Evolutionary conservation across 2,329 filamentous ascomycete genomes (phyloP).

Genomic region (Sporothrix dimorphospora): DNA sequence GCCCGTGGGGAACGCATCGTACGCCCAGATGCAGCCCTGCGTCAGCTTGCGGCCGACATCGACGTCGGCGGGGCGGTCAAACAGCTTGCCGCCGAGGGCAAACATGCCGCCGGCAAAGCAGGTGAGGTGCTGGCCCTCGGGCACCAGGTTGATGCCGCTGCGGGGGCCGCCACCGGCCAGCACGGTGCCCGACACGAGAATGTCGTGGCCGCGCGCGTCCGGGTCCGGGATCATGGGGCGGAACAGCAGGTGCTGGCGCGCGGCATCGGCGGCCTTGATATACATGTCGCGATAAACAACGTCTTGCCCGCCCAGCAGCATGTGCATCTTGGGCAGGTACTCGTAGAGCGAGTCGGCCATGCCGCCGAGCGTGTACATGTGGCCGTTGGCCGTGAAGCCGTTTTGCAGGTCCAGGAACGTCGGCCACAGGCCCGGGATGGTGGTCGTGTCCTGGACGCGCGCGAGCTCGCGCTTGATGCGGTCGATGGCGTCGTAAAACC

Average conservation of each 20-base stretch:
- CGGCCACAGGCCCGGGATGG: slow-evolving; percentile 78
- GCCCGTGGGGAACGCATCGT: slow-evolving; percentile 56
- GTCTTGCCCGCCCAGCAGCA: slow-evolving; percentile 66
- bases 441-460: slow-evolving; percentile 67
- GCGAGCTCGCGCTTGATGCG: slow-evolving; percentile 73
- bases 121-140: slow-evolving; percentile 48
- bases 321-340: slow-evolving; percentile 64
- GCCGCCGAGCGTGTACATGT: slow-evolving; percentile 51
- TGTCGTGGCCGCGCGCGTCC: slow-evolving; percentile 53
- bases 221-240: slow-evolving; percentile 63
- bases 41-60: slow-evolving; percentile 53
- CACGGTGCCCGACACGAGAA: slow-evolving; percentile 61
- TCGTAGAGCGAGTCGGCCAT: slow-evolving; percentile 62
- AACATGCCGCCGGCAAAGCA: slow-evolving; percentile 57
- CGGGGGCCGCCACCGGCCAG: slow-evolving; percentile 31
- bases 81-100: slow-evolving; percentile 49
- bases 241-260: slow-evolving; percentile 67
- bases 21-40: slow-evolving; percentile 62
- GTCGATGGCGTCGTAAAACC: slow-evolving; percentile 76
- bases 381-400: slow-evolving; percentile 41
- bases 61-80: slow-evolving; percentile 51
- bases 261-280: slow-evolving; percentile 60
- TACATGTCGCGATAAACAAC: slow-evolving; percentile 68
- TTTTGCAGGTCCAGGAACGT: slow-evolving; percentile 60
- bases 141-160: slow-evolving; percentile 36